Base-by-base conservation (phyloP, 2,329 filamentous ascomycete species). In the Penicillium sp. region DNA sequence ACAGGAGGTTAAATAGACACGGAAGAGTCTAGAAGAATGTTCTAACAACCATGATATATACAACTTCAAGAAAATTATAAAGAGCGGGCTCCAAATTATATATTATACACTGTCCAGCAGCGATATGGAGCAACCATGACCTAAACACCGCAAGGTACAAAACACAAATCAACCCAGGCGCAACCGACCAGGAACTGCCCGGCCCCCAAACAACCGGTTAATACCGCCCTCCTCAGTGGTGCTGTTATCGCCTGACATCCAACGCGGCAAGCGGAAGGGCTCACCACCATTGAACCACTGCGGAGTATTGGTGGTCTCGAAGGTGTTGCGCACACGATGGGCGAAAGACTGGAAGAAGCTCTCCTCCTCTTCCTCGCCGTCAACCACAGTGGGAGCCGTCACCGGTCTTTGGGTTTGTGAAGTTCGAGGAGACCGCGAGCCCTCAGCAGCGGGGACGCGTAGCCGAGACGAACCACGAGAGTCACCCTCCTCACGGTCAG, bases 281-380 rank as follows among this genome's bases (percentile, higher is more conserved):
- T 89, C 20, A 40, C 24, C 76, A 24, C 88, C 86, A 59, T 83
- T 80, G 55, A 95, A 75, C 90, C 91, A 97, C 56, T 84, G 84
- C 0, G 93, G 92, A 27, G 85, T 79, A 45, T 90, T 86, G 1
- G 89, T 79, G 0, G 83, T 87, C 53, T 97, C 92, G 45, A 97
- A 82, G 0, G 93, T 97, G 64, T 98, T 98, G 70, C 85, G 88
- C 60, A 98, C 84, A 31, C 92, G 80, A 65, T 95, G 88, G 0
- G 88, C 84, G 53, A 97, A 83, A 29, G 86, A 85, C 57, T 88
- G 81, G 64, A 97, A 90, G 68, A 95, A 89, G 57, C 85, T 89
- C 47, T 89, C 88, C 12, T 90, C 84, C 28, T 88, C 85, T 1
- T 81, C 85, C n/a, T 81, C 80, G 6, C 80, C 78, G 0, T 81